phyloP scores from a whole-genome alignment of 192 early-diverging fungal species.

The Rhizophlyctis rosea region DNA sequence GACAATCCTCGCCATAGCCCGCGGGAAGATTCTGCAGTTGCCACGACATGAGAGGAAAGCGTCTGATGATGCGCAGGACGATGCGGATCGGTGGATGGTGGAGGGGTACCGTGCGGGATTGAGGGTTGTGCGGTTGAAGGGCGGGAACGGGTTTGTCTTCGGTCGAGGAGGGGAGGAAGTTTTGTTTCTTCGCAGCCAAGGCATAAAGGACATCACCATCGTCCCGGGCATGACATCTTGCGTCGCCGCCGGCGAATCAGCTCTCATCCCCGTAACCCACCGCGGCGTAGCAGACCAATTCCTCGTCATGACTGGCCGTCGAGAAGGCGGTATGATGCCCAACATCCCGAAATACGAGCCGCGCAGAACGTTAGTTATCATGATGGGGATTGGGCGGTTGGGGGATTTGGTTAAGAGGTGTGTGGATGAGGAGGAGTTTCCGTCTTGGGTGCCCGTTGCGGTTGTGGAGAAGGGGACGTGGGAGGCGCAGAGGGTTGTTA shows the following conservation, averaged over 20 bases:
- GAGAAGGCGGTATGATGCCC: constrained; percentile 66
- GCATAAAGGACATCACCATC: constrained; percentile 59
- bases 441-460: constrained; percentile 59
- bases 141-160: constrained; percentile 91
- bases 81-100: constrained; percentile 70
- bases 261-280: constrained; percentile 80
- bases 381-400: constrained; percentile 83
- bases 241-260: constrained; percentile 71
- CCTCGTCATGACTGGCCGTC: constrained; percentile 73
- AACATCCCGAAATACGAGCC: constrained; percentile 59
- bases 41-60: constrained; percentile 68
- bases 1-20: constrained; percentile 60
- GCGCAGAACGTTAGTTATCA: constrained; percentile 68
- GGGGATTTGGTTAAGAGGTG: constrained; percentile 54
- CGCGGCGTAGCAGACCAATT: constrained; percentile 81
- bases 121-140: constrained; percentile 82
- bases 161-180: constrained; percentile 91
- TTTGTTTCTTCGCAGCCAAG: constrained; percentile 64
- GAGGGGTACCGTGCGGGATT: constrained; percentile 62
- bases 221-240: constrained; percentile 78
- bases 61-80: constrained; percentile 72
- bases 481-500: constrained; percentile 65
- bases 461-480: constrained; percentile 83
- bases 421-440: constrained; percentile 55
- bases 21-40: constrained; percentile 43